Base-by-base conservation (phyloP, 345 rosid genomes). In the Bruguiera sexangula region DNA sequence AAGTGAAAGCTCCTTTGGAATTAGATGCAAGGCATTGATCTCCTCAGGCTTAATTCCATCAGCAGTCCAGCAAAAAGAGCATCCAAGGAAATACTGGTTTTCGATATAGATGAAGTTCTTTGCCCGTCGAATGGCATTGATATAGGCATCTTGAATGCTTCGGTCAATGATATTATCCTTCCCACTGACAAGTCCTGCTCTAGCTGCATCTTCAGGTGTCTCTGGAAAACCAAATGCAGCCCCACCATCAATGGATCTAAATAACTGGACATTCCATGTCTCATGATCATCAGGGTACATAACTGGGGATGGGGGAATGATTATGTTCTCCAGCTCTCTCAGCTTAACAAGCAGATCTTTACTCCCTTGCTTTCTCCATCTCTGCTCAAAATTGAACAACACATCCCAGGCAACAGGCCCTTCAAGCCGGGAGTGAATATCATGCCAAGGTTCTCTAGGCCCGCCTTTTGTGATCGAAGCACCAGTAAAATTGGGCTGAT, bases 401-500 rank as follows among this genome's bases (percentile, higher is more conserved):
- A 95, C 98, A 63, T 95, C 99, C 99, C 99, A 95, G 19, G 99
- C 99, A 67, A 95, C 74, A 32, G 96, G 96, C 69, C 99, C 99
- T 82, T 95, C 99, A 19, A 95, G 96, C 50, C 93, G 87, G 53
- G 90, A 95, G 69, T 95, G 99, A 70, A 92, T 92, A 74, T 92
- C 99, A 63, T 95, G 99, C 99, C 99, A 95, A 8, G 99, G 99
- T 75, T 95, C 98, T 84, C 98, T 85, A 22, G 99, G 99, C 73
- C 99, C 99, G 0, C 99, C 99, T 80, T 95, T 95, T 67, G 84
- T 82, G 66, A 95, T 90, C n/a, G 96, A 71, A 52, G 86, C 91
- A 36, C 83, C 96, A 0, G 85, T 22, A 73, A 88, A 95, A 78
- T 95, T 95, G 31, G 99, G 99, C 73, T 95, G 99, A 79, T 95